Conservation (phyloP, 2,329 filamentous ascomycete species). For the Pleochaeta shiraiana region DNA sequence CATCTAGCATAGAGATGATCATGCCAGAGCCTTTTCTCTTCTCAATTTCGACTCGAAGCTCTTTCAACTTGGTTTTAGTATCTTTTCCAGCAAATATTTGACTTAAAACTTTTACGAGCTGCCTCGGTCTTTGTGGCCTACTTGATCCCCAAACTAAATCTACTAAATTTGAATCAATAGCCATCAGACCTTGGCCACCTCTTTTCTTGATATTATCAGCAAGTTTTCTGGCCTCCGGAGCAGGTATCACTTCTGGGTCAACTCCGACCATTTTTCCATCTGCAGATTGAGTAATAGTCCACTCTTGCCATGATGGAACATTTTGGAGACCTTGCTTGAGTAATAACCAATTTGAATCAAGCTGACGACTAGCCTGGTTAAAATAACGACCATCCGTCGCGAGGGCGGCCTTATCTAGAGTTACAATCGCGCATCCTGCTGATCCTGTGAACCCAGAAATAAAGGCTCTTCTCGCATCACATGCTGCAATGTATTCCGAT, state of each 20-base stretch:
- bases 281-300: constrained; percentile 70
- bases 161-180: constrained; percentile 66
- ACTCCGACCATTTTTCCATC: constrained; percentile 78
- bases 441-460: constrained; percentile 93
- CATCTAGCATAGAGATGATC: constrained; percentile 85
- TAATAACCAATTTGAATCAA: constrained; percentile 78
- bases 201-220: constrained; percentile 71
- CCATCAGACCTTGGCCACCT: constrained; percentile 54
- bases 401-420: constrained; percentile 64
- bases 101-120: constrained; percentile 50
- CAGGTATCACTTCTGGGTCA: constrained; percentile 72
- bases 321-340: constrained; percentile 87
- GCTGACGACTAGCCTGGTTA: constrained; percentile 80
- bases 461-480: constrained; percentile 74
- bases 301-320: constrained; percentile 95
- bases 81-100: constrained; percentile 62
- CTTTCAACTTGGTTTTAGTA: constrained; percentile 61
- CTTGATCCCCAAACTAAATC: constrained; percentile 68
- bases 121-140: constrained; percentile 51
- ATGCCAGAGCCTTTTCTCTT: constrained; percentile 80
- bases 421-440: constrained; percentile 79
- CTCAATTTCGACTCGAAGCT: constrained; percentile 73
- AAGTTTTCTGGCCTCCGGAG: constrained; percentile 49
- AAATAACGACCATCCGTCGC: constrained; percentile 96
- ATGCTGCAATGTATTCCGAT: constrained; percentile 95